A percentile compares a stretch with the other conserved stretches of the same genome.
Evolutionary conservation across 2,329 filamentous ascomycete species (phyloP).

Genomic region (Colletotrichum sp.): DNA sequence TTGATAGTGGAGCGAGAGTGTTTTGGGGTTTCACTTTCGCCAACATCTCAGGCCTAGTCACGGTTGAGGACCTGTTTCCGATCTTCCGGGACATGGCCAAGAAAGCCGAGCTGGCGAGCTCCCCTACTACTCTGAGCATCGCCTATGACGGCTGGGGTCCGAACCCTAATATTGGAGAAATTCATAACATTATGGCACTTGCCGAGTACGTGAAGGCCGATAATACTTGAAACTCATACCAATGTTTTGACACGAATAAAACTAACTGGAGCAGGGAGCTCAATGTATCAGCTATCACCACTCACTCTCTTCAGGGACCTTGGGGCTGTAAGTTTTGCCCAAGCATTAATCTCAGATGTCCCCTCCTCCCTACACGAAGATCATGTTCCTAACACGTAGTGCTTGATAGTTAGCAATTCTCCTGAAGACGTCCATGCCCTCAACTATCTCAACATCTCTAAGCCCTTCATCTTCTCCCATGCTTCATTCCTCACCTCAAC

Average conservation of each 20-base stretch:
- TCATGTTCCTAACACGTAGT: not conserved
- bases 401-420: not conserved
- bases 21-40: constrained; percentile 45
- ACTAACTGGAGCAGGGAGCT: too few relatives aligned
- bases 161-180: too few relatives aligned
- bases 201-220: too few relatives aligned
- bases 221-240: too few relatives aligned
- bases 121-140: not conserved
- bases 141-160: too few relatives aligned
- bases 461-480: constrained; percentile 58
- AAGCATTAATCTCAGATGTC: not conserved
- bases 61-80: constrained; percentile 33
- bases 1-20: constrained; percentile 52
- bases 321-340: too few relatives aligned
- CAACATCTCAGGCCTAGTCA: constrained; percentile 27
- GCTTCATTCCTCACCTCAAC: constrained; percentile 46
- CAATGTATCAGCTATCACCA: too few relatives aligned
- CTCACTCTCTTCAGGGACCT: too few relatives aligned
- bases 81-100: constrained; percentile 41
- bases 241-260: too few relatives aligned
- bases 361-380: not conserved
- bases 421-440: constrained; percentile 30
- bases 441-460: constrained; percentile 43
- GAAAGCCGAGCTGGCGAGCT: constrained; percentile 23
- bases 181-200: too few relatives aligned